phyloP scores from a whole-genome alignment of 768 basidiomycete species.

The Suillus hirtellus region DNA sequence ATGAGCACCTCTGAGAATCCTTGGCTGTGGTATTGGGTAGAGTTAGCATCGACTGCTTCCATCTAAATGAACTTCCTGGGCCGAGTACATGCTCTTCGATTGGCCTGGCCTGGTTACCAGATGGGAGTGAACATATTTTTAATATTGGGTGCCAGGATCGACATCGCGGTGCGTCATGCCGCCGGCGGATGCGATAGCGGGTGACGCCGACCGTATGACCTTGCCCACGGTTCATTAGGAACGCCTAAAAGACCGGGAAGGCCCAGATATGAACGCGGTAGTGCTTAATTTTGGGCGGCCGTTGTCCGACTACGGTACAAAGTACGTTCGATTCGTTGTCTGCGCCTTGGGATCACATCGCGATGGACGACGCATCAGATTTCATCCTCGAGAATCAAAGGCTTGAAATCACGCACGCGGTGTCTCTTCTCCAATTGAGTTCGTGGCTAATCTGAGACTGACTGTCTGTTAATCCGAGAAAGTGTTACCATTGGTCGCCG shows the following conservation, averaged over 20 bases:
- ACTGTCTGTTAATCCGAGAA: not conserved
- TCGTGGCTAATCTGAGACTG: not conserved
- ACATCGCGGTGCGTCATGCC: not conserved
- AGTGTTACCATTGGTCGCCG: too few species aligned
- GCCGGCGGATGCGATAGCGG: constrained; percentile 2
- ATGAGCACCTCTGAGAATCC: not conserved
- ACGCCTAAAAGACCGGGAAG: not conserved
- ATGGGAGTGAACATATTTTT: not conserved
- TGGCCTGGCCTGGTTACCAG: not conserved
- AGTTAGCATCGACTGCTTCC: not conserved
- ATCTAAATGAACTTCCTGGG: not conserved
- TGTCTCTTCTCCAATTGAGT: not conserved
- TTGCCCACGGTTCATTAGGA: not conserved
- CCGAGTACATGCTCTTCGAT: not conserved
- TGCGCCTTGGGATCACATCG: not conserved
- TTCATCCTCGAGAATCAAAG: not conserved
- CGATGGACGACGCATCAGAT: not conserved
- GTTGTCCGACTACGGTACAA: not conserved
- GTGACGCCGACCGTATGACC: not conserved
- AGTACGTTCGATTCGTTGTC: not conserved
- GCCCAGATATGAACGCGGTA: not conserved
- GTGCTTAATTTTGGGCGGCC: not conserved
- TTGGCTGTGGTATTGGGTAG: not conserved
- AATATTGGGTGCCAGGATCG: constrained; percentile 1
- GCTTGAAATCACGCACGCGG: not conserved